Base-by-base conservation (phyloP, 768 basidiomycete species). In the Lactarius psammicola region DNA sequence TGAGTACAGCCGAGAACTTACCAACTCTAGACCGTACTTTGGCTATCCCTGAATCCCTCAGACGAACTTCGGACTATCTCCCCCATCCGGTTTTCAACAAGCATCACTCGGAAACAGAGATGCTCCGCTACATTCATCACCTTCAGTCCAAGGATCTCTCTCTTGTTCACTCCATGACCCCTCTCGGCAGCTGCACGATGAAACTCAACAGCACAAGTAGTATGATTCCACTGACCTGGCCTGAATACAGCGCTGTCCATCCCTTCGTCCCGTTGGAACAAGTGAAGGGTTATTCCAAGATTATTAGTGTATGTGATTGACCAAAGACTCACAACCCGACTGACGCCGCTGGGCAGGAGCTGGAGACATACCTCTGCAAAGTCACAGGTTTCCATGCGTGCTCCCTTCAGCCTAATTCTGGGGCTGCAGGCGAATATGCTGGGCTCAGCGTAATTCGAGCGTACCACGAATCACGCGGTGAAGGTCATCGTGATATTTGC, bases 371-470 rank as follows among this genome's bases (percentile, higher is more conserved):
- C 78, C 82, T 99, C 8, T 93, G 92, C 81, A 89, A 84, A 72
- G 92, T 98, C 66, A 98, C 97, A 15, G 97, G 97, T n/a, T 97
- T 98, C 80, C 85, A 93, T 69, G 87, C 94, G 23, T 94, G 94
- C 66, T 95, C 94, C 0, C 83, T 99, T n/a, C 97, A 99, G 75
- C 97, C 97, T 40, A 99, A 99, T 77, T 98, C 97, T 17, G 97
- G 97, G 53, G 97, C 97, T 20, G 93, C 95, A 66, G 97, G 97
- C 31, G 97, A 99, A 78, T 99, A 95, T 72, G 85, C 97, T 36
- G 97, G 97, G n/a, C 84, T 99, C 26, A 88, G 85, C 59, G 89
- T 98, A 66, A 98, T 99, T 73, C 86, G 89, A 56, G 95, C 95
- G 11, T 99, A 95, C 77, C 94, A 98, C 72, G 89, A 90, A 74